Evolutionary conservation across 192 early-diverging fungal genomes (phyloP).

Genomic region (Jimgerdemannia lactiflua): DNA sequence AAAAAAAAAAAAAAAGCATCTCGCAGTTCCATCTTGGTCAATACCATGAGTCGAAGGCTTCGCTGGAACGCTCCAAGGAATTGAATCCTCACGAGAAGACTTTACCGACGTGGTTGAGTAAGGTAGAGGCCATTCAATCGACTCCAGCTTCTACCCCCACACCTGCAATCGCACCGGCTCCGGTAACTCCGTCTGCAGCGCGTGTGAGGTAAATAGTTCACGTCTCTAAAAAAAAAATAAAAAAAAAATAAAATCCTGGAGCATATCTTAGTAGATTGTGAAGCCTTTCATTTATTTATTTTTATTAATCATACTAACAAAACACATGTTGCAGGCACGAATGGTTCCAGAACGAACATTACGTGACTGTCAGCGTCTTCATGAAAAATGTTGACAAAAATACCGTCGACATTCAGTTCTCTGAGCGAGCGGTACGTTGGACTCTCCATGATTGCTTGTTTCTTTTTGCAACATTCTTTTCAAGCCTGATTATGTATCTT

Average conservation of each 20-base stretch:
- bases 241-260: neutral
- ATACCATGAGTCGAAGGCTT: constrained; percentile 58
- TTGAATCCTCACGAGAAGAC: constrained; percentile 44
- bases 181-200: neutral
- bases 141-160: neutral
- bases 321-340: constrained; percentile 65
- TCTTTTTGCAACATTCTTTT: neutral
- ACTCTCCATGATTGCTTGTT: neutral
- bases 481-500: neutral
- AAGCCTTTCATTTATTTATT: too few species aligned
- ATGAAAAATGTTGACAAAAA: constrained; percentile 84
- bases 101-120: constrained; percentile 44
- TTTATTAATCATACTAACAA: neutral
- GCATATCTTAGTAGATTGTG: neutral
- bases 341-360: constrained; percentile 96
- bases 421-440: constrained; percentile 45
- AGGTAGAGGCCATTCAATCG: constrained; percentile 4
- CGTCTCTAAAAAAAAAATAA: too few species aligned
- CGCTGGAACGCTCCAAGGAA: constrained; percentile 40
- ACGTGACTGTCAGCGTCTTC: constrained; percentile 86
- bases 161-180: neutral
- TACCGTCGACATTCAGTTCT: constrained; percentile 64
- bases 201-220: constrained; percentile 13
- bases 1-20: constrained; percentile 35
- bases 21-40: constrained; percentile 51